Evolutionary conservation across 306 rosid genomes (phyloP).

Genomic region (Begonia fuchsioides): DNA sequence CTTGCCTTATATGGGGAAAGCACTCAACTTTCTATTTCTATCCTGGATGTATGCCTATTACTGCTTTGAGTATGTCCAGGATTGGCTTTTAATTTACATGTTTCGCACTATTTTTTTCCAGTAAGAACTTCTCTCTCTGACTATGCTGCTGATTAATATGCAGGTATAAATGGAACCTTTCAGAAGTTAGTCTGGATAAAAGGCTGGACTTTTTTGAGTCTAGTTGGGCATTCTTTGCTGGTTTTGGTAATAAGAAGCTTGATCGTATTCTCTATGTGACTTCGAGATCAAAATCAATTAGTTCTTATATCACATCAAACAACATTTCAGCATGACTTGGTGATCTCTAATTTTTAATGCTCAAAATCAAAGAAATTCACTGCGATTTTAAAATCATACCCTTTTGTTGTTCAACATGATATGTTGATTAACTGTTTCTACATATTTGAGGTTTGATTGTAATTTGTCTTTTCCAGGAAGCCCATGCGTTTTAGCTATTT

Average conservation of each 20-base stretch:
- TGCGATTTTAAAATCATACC: no score
- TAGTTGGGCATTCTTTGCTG: constrained; percentile 86
- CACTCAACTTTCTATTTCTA: constrained; percentile 59
- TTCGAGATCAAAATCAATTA: constrained; percentile 1
- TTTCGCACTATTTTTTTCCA: constrained; percentile 8
- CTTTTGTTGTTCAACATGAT: no score
- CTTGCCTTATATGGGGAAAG: constrained; percentile 68
- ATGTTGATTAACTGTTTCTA: no score
- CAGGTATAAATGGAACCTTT: constrained; percentile 90
- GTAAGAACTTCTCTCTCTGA: no score
- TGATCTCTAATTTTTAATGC: no score
- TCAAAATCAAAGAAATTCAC: no score
- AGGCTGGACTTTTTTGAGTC: constrained; percentile 79
- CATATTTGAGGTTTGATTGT: constrained; percentile 14
- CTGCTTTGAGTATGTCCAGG: constrained; percentile 78
- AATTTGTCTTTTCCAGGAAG: constrained; percentile 51
- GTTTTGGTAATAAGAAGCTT: constrained; percentile 49
- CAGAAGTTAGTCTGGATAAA: constrained; percentile 61
- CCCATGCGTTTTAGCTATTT: constrained; percentile 74
- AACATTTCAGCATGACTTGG: no score
- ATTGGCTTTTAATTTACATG: constrained; percentile 10
- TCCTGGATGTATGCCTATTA: constrained; percentile 98
- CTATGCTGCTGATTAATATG: constrained; percentile 1
- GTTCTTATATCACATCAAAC: no score
- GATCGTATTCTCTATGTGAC: constrained; percentile 7